These are phyloP conservation scores for Suillus subluteus DNA, from an alignment of 768 basidiomycete genomes.

Conservation along the genomic window DNA sequence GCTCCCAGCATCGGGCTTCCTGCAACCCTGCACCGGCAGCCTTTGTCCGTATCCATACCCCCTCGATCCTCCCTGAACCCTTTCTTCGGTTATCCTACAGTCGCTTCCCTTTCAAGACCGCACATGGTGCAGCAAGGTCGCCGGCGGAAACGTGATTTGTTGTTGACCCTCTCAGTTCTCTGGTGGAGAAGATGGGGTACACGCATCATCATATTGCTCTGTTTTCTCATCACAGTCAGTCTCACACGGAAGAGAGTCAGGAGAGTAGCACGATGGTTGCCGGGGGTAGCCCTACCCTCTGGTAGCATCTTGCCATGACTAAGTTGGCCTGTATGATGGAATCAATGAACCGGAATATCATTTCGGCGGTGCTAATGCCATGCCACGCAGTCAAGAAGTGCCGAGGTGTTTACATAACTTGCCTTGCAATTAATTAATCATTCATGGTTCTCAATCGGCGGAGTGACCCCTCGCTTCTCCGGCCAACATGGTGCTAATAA, in stretches of 20 bases:
- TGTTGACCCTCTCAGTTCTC: constrained; percentile 60
- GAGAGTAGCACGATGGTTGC: constrained; percentile 7
- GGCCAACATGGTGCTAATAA: neutral
- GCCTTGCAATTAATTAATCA: constrained; percentile 5
- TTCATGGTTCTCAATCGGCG: neutral
- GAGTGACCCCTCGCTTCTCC: neutral
- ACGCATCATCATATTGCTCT: constrained; percentile 41
- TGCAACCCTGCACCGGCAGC: constrained; percentile 4
- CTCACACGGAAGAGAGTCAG: constrained; percentile 25
- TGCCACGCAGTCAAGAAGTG: neutral
- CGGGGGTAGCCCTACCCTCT: neutral
- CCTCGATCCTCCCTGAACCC: constrained; percentile 69
- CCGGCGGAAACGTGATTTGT: constrained; percentile 69
- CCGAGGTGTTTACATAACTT: constrained; percentile 1
- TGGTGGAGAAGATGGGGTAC: constrained; percentile 71
- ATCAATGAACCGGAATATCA: neutral
- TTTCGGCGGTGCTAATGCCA: constrained; percentile 3
- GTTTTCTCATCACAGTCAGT: constrained; percentile 34
- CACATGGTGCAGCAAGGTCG: constrained; percentile 61
- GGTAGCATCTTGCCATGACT: constrained; percentile 2
- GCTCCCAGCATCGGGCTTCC: neutral
- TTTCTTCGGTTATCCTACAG: constrained; percentile 73
- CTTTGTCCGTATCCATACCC: constrained; percentile 36
- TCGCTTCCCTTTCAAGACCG: constrained; percentile 33
- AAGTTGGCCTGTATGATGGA: neutral